Evolutionary conservation across 2,329 filamentous ascomycete species (phyloP), one percentile per base, ranked within the genome.

Genomic region (Cryphonectria naterciae): DNA sequence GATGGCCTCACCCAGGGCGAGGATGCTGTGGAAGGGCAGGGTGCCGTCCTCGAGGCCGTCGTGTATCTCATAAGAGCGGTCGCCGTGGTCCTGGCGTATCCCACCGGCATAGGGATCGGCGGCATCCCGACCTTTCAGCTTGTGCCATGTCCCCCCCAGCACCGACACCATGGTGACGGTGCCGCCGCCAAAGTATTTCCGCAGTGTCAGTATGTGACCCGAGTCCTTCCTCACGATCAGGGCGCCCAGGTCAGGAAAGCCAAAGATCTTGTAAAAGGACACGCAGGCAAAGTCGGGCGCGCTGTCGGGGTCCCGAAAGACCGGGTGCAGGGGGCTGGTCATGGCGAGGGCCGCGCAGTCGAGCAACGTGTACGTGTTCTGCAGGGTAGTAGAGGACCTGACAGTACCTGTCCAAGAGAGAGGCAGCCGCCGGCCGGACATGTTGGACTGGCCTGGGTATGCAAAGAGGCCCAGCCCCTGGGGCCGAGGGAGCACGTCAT

Each of bases 21-120:
- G 85, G 74, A 99, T 98, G 78, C 83, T 97, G 79, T 98, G 96
- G 68, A 98, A 91, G 0, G 95, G 94, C 4, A 98, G 80, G 0
- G 95, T 98, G 1, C 95, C 96, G 78, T 93, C 91, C 76, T 93
- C 91, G 10, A 92, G 83, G 1, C 84, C 83, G 58, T 90, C 87
- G 75, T 91, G 88, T 4, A 90, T 80, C 62, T 83, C 81, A 67
- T 83, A 84, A 1, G 76, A 75, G 22, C 77, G 74, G 6, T 62
- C 67, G 35, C 76, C 75, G 13, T 61, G 61, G 1, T 60, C 64
- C 41, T 74, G 68, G 72, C 63, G 67, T 28, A 64, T 41, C 15
- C 67, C 67, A 4, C 6, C 52, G 15, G 35, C 35, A 13, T 41
- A 54, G 3, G 49, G 52, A 6, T 61, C 60, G 70, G 54, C 65